These are phyloP conservation scores for Boletellus deceptivus DNA, from an alignment of 1,284 basidiomycete genomes.

Conservation along the genomic window DNA sequence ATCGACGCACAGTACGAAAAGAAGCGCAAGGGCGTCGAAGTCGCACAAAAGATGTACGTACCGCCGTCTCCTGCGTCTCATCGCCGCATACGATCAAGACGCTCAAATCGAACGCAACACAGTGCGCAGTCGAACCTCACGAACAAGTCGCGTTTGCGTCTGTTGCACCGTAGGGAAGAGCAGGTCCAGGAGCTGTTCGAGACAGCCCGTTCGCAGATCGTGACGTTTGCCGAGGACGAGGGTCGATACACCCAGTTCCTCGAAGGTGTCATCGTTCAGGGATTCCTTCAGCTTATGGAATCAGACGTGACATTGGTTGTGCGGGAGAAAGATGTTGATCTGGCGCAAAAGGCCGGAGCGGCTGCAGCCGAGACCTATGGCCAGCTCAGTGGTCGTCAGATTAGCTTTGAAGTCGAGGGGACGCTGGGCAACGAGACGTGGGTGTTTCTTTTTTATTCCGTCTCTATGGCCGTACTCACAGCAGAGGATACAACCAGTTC, in stretches of 20 bases:
- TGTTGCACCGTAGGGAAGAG: slow-evolving; percentile 92
- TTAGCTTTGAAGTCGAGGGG: slow-evolving; percentile 63
- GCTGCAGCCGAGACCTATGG: slow-evolving; percentile 65
- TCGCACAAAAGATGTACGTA: slow-evolving; percentile 91
- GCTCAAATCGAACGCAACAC: slow-evolving; percentile 3
- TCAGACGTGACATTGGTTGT: slow-evolving; percentile 58
- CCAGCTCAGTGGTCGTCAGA: slow-evolving; percentile 72
- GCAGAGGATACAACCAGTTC: slow-evolving; percentile 41
- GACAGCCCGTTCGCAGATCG: slow-evolving; percentile 64
- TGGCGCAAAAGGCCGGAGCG: slow-evolving; percentile 59
- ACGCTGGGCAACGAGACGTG: slow-evolving; percentile 73
- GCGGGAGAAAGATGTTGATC: slow-evolving; percentile 60
- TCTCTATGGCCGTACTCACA: neutral
- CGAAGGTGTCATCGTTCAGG: slow-evolving; percentile 82
- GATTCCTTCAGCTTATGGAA: slow-evolving; percentile 69
- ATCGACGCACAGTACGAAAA: slow-evolving; percentile 93
- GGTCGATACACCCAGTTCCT: slow-evolving; percentile 77
- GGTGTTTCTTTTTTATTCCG: slow-evolving; percentile 28
- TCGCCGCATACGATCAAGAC: neutral
- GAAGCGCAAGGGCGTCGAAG: slow-evolving; percentile 89
- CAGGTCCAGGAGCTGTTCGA: slow-evolving; percentile 89
- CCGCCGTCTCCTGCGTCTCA: neutral
- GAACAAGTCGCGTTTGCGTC: slow-evolving; percentile 91
- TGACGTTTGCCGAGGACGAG: slow-evolving; percentile 66
- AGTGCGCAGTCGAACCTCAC: slow-evolving; percentile 95